Evolutionary conservation across 768 basidiomycete species (phyloP).

Genomic region (Suillus subalutaceus): DNA sequence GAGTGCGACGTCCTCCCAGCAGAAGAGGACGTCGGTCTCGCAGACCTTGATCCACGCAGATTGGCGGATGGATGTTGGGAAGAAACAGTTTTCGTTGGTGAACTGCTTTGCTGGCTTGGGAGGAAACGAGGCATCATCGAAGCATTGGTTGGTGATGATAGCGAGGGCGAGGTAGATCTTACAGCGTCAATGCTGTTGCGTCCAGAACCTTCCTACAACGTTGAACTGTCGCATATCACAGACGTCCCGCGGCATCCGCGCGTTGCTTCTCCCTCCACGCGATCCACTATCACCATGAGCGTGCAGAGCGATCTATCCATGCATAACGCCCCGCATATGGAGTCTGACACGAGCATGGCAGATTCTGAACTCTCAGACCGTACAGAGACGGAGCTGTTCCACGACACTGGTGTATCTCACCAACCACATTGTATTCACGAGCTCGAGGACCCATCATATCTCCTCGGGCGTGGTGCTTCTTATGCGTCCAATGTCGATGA

Average conservation of each 20-base stretch:
- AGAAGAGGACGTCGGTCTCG: constrained; percentile 66
- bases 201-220: constrained; percentile 18
- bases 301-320: constrained; percentile 35
- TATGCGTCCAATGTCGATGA: constrained; percentile 11
- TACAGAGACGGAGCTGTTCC: constrained; percentile 11
- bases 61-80: constrained; percentile 68
- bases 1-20: constrained; percentile 61
- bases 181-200: constrained; percentile 29
- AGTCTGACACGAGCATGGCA: constrained; percentile 14
- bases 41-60: constrained; percentile 62
- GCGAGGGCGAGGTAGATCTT: constrained; percentile 23
- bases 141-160: constrained; percentile 19
- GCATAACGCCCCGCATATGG: constrained; percentile 27
- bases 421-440: constrained; percentile 59
- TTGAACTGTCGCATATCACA: constrained; percentile 27
- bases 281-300: constrained; percentile 40
- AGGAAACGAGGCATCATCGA: constrained; percentile 41
- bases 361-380: constrained; percentile 1
- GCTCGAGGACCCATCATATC: constrained; percentile 40
- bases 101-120: constrained; percentile 73
- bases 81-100: constrained; percentile 66
- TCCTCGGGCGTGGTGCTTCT: constrained; percentile 17
- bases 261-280: constrained; percentile 34
- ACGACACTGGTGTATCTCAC: neutral
- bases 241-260: constrained; percentile 35